phyloP scores from a whole-genome alignment of 129 eudicot genomes.

The Artemisia tridentata region DNA sequence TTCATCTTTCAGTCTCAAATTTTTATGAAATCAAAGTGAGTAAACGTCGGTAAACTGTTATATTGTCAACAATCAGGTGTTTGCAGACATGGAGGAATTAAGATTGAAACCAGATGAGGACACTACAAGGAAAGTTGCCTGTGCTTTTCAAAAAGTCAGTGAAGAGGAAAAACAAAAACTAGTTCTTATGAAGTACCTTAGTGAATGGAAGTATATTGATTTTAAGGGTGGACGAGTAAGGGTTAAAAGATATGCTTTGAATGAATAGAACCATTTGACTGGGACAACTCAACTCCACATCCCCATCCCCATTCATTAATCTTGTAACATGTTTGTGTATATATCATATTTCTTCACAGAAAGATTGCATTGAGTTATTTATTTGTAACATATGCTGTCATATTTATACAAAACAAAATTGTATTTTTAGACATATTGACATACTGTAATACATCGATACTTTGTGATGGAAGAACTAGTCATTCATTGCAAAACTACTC shows the following conservation, averaged over 20 bases:
- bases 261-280: conserved; percentile 17
- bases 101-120: conserved; percentile 96
- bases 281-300: too few relatives aligned
- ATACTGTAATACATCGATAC: too few relatives aligned
- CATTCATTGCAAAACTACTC: too few relatives aligned
- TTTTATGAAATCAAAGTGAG: not conserved
- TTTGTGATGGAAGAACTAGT: too few relatives aligned
- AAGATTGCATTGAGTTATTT: too few relatives aligned
- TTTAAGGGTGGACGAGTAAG: conserved; percentile 86
- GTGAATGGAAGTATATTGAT: conserved; percentile 85
- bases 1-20: not conserved
- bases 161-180: conserved; percentile 51
- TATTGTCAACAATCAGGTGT: conserved; percentile 48
- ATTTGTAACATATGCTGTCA: too few relatives aligned
- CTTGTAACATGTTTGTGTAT: too few relatives aligned
- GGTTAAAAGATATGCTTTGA: conserved; percentile 46
- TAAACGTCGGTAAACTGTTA: not conserved
- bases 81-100: conserved; percentile 98
- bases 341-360: too few relatives aligned
- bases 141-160: conserved; percentile 61
- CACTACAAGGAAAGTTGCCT: conserved; percentile 61
- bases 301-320: too few relatives aligned
- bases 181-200: conserved; percentile 51
- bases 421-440: too few relatives aligned
- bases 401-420: too few relatives aligned